Evolutionary conservation across 2,329 filamentous ascomycete genomes (phyloP).

Genomic region (Keithomyces neogunnii): DNA sequence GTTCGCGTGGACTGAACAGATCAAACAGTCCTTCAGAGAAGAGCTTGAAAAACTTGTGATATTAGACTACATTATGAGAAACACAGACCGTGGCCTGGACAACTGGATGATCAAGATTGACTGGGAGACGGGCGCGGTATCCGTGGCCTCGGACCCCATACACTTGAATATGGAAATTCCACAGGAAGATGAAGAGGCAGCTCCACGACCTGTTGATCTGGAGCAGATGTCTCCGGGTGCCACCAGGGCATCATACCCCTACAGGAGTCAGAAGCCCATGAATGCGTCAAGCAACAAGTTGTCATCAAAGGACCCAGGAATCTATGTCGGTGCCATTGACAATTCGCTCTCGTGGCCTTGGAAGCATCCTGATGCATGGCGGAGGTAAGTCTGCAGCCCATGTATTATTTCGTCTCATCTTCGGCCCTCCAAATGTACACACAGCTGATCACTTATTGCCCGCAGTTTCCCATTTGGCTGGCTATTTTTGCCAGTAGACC

Average conservation of each 20-base stretch:
- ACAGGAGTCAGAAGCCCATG: slow-evolving; percentile 78
- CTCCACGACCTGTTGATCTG: slow-evolving; percentile 54
- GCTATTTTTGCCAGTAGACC: slow-evolving; percentile 92
- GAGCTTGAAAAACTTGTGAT: slow-evolving; percentile 96
- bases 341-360: slow-evolving; percentile 98
- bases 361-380: slow-evolving; percentile 92
- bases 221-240: slow-evolving; percentile 31
- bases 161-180: slow-evolving; percentile 53
- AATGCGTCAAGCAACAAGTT: slow-evolving; percentile 50
- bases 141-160: slow-evolving; percentile 74
- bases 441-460: slow-evolving; percentile 15
- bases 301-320: slow-evolving; percentile 43
- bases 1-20: slow-evolving; percentile 77
- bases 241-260: slow-evolving; percentile 50
- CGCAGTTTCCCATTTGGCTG: slow-evolving; percentile 94
- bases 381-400: slow-evolving; percentile 33
- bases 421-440: neutral
- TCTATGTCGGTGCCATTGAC: slow-evolving; percentile 87
- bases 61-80: slow-evolving; percentile 97
- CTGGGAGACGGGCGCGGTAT: slow-evolving; percentile 71
- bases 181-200: slow-evolving; percentile 26
- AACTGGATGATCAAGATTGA: slow-evolving; percentile 99
- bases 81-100: slow-evolving; percentile 90
- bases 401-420: neutral
- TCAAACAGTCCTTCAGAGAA: slow-evolving; percentile 90